Evolutionary conservation across 306 rosid genomes (phyloP).

Genomic region (Trifolium pratense): DNA sequence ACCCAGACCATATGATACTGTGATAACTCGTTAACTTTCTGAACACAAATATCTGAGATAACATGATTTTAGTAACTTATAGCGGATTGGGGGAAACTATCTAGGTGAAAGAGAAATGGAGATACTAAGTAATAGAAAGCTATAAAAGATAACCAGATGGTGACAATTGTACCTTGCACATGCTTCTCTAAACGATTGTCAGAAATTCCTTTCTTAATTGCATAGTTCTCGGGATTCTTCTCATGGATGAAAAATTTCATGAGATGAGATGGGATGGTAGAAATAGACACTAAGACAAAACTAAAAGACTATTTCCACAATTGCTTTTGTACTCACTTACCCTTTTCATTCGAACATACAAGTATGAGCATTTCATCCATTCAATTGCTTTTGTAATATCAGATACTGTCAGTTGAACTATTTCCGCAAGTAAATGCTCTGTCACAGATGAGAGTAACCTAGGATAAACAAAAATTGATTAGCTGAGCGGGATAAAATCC

Average conservation of each 20-base stretch:
- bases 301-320: too few relatives aligned
- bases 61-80: constrained; percentile 37
- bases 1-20: constrained; percentile 82
- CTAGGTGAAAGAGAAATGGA: constrained; percentile 19
- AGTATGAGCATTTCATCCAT: constrained; percentile 90
- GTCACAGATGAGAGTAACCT: constrained; percentile 87
- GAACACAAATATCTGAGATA: constrained; percentile 72
- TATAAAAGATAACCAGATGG: constrained; percentile 19
- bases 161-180: constrained; percentile 68
- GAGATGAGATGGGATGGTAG: constrained; percentile 33
- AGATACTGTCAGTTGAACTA: constrained; percentile 88
- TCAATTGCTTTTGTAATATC: constrained; percentile 93
- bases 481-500: constrained; percentile 39
- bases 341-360: constrained; percentile 91
- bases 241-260: constrained; percentile 28
- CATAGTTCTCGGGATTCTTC: constrained; percentile 81
- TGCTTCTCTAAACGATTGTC: constrained; percentile 67
- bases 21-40: constrained; percentile 85
- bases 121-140: constrained; percentile 5
- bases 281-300: constrained; percentile 36
- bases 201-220: constrained; percentile 66
- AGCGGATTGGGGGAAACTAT: not conserved
- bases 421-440: constrained; percentile 97
- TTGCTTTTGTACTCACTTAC: constrained; percentile 50
- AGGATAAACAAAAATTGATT: constrained; percentile 39